Evolutionary conservation across 331 rosid genomes (phyloP), one percentile per base, ranked within the genome.

Genomic region (Rosa hybrid): DNA sequence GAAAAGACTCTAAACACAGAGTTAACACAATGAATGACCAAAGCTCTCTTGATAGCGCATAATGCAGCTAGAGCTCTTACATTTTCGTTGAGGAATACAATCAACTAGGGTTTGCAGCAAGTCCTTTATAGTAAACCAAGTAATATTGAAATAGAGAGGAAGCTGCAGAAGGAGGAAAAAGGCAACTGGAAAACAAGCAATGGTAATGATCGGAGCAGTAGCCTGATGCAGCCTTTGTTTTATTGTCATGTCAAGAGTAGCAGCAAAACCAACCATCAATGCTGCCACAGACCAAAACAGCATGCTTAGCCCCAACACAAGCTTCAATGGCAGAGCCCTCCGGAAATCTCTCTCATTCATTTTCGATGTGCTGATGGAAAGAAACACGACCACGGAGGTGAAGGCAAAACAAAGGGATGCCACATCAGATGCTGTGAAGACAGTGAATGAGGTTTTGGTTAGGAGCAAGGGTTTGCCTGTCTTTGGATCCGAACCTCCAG

Each of bases 311-410:
- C 83, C 83, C 49, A 72, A 38, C 10, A 17, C 74, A 21, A 80
- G 78, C 74, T 63, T 72, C 73, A 72, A 34, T 10, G 83, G 78
- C 13, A 80, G 73, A 63, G 74, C 48, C 83, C 53, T 72, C 51
- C 72, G n/a, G 67, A 80, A 80, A 23, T 72, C 83, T 10, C 21
- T 63, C 45, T 80, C 78, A 7, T 63, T 39, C 83, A 80, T 80
- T n/a, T 27, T 80, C 12, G 83, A 72, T 3, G 78, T 80, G 65
- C 64, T 34, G 48, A 80, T 80, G 64, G 83, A 80, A 1, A 72
- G 78, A 62, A 80, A 80, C 6, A 80, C 78, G 9, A 80, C 83
- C 42, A 80, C 78, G 1, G 78, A 80, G 67, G 83, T 80, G 44
- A 80, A 72, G 20, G 78, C 51, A 12, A 80, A 80, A 18, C 72